Evolutionary conservation across 352 stramenopile genomes (phyloP).

Genomic region (Phytophthora constricta): DNA sequence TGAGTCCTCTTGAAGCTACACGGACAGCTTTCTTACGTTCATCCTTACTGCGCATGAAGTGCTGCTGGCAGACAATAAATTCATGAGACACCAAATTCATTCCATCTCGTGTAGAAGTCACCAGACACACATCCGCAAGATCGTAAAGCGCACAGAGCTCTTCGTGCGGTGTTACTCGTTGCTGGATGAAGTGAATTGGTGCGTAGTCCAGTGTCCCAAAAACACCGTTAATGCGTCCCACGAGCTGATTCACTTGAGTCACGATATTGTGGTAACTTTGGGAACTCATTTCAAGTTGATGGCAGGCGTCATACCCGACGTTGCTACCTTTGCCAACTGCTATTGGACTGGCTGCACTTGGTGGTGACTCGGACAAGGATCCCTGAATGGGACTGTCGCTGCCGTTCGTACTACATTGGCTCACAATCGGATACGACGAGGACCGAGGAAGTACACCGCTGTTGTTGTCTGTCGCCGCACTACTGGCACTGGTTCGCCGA

Average conservation of each 20-base stretch:
- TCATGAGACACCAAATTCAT: constrained; percentile 93
- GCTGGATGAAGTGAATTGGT: constrained; percentile 93
- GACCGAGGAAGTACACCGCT: constrained; percentile 24
- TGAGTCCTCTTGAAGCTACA: constrained; percentile 23
- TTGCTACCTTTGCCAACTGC: constrained; percentile 33
- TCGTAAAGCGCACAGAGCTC: constrained; percentile 91
- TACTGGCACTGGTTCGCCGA: constrained; percentile 25
- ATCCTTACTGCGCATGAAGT: constrained; percentile 83
- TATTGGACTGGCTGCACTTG: constrained; percentile 23
- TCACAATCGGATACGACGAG: constrained; percentile 33
- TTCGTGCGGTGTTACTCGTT: constrained; percentile 75
- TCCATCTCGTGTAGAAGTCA: constrained; percentile 88
- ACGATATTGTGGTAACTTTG: constrained; percentile 74
- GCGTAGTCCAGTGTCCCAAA: constrained; percentile 89
- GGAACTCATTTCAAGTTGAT: constrained; percentile 84
- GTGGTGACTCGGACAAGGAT: constrained; percentile 31
- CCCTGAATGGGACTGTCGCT: constrained; percentile 41
- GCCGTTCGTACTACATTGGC: constrained; percentile 12
- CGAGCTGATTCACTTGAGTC: constrained; percentile 88
- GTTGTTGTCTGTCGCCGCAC: constrained; percentile 7
- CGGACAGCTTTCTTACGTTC: constrained; percentile 60
- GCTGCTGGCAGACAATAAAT: constrained; percentile 89
- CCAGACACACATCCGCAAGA: constrained; percentile 87
- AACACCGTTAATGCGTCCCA: constrained; percentile 89
- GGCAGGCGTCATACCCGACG: constrained; percentile 44